Conservation (phyloP, 371 early-diverging fungal genomes). For the Amoeboaphelidium occidentale region DNA sequence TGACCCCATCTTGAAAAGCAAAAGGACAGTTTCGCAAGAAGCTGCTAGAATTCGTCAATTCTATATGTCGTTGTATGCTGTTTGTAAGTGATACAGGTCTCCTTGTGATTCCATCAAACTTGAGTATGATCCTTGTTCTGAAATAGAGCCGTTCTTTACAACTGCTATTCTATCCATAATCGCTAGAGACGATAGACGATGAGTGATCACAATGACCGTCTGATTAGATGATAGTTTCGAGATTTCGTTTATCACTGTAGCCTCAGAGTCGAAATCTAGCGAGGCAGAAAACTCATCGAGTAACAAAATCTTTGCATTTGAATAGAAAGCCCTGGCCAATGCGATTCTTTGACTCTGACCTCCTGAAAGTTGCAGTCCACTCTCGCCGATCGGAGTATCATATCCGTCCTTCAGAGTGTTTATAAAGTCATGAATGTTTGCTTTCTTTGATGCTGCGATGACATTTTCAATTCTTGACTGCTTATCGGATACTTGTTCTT, state of each 20-base stretch:
- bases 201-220: neutral
- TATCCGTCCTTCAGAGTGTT: slow-evolving; percentile 10
- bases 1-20: no score
- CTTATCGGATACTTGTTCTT: neutral
- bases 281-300: neutral
- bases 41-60: no score
- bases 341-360: slow-evolving; percentile 5
- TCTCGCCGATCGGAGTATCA: slow-evolving; percentile 12
- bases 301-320: neutral
- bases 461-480: neutral
- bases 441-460: neutral
- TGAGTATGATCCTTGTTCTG: neutral
- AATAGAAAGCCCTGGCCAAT: neutral
- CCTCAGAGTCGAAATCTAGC: neutral
- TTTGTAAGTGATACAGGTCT: no score
- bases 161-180: neutral
- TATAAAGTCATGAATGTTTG: slow-evolving; percentile 5
- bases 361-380: slow-evolving; percentile 11
- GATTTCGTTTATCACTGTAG: neutral
- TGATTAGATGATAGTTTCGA: neutral
- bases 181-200: neutral
- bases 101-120: neutral
- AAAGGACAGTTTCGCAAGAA: no score
- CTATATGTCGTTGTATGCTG: no score
- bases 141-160: neutral